Evolutionary conservation across 345 rosid genomes (phyloP), one percentile per base, ranked within the genome.

Genomic region (Rhizophora mangle): DNA sequence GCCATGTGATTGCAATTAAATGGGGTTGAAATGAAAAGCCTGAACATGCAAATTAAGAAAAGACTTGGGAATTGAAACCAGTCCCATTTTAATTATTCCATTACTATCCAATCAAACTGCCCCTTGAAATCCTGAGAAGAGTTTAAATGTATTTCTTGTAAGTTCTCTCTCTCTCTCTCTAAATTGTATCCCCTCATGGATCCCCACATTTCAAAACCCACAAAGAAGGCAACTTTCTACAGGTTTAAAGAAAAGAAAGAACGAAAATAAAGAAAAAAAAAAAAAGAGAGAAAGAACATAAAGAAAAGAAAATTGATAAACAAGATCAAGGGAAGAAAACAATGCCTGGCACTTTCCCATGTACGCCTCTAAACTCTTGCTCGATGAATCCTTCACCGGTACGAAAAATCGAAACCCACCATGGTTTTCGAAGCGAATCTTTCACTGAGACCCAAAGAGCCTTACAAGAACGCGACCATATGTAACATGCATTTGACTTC

Each of bases 281-380:
- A 30, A 30, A 31, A 6, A 5, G 34, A 24, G 24, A 22, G 4
- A 13, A 43, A 13, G 1, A 16, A 18, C 5, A 24, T 24, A 24
- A 24, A 24, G 24, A 24, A 24, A 24, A 24, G n/a, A 18, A 62
- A 27, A 16, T 30, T 30, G 4, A 34, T 2, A 31, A 69, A 49
- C 6, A 43, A 10, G 5, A 55, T 11, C 21, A 43, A 64, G 22
- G 19, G 7, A 13, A 65, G 47, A 55, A 71, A 26, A 49, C 72
- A 79, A 74, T 84, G 88, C 88, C 88, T 84, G 88, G 88, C 88
- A 43, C 49, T 74, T 78, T 82, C 79, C 84, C 88, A 60, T 84
- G 88, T 84, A 84, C 88, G 88, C 88, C 88, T 72, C 80, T 34
- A 59, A 54, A 49, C 46, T 21, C 32, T 39, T 9, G 22, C 24